Percentiles rank a stretch among this genome's conserved stretches.
These are phyloP conservation scores for Cercis canadensis DNA, from an alignment of 306 rosid genomes.

Conservation along the genomic window DNA sequence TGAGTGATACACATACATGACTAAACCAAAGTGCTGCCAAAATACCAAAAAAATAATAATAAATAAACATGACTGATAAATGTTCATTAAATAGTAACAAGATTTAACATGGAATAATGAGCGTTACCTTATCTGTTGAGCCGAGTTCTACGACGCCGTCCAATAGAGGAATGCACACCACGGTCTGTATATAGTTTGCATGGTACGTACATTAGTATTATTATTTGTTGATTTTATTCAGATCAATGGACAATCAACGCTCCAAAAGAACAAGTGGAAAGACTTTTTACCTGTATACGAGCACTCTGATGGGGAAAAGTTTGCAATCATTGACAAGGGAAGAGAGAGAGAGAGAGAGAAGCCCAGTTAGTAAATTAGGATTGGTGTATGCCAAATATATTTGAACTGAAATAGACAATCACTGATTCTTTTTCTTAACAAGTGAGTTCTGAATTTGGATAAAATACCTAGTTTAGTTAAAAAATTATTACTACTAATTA, in stretches of 20 bases:
- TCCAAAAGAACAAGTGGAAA: neutral
- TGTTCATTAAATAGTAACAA: too few relatives aligned
- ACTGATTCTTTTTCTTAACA: too few relatives aligned
- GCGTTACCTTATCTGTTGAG: slow-evolving; percentile 69
- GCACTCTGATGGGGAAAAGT: slow-evolving; percentile 67
- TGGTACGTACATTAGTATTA: too few relatives aligned
- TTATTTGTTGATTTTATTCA: neutral
- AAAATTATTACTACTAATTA: neutral
- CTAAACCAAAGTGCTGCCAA: too few relatives aligned
- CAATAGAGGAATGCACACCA: slow-evolving; percentile 85
- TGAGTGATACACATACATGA: too few relatives aligned
- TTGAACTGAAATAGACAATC: too few relatives aligned
- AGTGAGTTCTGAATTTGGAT: too few relatives aligned
- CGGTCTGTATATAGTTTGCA: slow-evolving; percentile 83
- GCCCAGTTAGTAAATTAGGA: slow-evolving; percentile 25
- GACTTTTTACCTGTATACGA: slow-evolving; percentile 69
- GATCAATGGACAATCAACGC: neutral
- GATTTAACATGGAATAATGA: neutral
- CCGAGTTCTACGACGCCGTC: slow-evolving; percentile 96
- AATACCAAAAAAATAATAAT: too few relatives aligned
- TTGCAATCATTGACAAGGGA: slow-evolving; percentile 24
- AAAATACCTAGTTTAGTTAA: neutral
- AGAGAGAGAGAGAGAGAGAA: slow-evolving; percentile 11
- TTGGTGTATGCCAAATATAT: too few relatives aligned
- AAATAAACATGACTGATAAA: too few relatives aligned